These are phyloP conservation scores for Debaryomyces robertsiae DNA, from an alignment of 1,139 yeast genomes.

Conservation along the genomic window DNA sequence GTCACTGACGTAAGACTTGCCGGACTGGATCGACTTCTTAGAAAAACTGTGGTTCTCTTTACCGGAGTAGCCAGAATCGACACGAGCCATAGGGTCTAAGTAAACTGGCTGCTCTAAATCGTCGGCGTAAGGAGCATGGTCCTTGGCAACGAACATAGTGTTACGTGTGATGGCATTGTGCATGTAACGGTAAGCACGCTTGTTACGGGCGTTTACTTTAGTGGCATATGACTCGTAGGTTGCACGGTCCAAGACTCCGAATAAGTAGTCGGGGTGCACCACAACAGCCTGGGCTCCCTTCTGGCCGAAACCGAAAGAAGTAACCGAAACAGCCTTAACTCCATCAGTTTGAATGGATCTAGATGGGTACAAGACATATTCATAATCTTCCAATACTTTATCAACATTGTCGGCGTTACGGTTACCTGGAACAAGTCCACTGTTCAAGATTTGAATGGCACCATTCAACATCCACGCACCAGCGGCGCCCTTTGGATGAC, in stretches of 20 bases:
- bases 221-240: conserved; percentile 69
- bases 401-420: conserved; percentile 98
- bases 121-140: conserved; percentile 86
- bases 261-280: conserved; percentile 91
- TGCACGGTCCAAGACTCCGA: conserved; percentile 71
- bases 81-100: conserved; percentile 95
- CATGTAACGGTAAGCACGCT: conserved; percentile 91
- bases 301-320: conserved; percentile 99
- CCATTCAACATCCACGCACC: conserved; percentile 99
- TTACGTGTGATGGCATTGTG: conserved; percentile 93
- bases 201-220: conserved; percentile 81
- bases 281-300: conserved; percentile 97
- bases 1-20: conserved; percentile 36
- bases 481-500: conserved; percentile 99
- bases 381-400: conserved; percentile 74
- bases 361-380: conserved; percentile 91
- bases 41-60: conserved; percentile 54
- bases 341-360: conserved; percentile 94
- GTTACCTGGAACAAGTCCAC: conserved; percentile 98
- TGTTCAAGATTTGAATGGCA: conserved; percentile 86
- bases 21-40: conserved; percentile 41
- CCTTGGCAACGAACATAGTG: conserved; percentile 91
- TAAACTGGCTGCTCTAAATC: conserved; percentile 87
- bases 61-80: conserved; percentile 50
- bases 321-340: conserved; percentile 93